These are phyloP conservation scores for Eucalyptus polyanthemos DNA, from an alignment of 345 rosid genomes.

Conservation along the genomic window DNA sequence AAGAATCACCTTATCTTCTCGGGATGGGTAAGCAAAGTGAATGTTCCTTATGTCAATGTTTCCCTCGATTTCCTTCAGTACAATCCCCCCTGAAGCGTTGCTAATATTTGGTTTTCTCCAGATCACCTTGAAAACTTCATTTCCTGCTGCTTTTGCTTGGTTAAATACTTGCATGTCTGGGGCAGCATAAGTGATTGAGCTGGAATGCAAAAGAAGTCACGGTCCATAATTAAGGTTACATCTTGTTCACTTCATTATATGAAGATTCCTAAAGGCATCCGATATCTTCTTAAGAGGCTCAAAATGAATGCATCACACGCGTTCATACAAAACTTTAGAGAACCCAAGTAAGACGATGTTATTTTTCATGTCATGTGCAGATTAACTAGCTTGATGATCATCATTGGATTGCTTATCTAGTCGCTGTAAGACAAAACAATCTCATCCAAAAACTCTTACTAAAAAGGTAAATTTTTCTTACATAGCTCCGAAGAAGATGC, in stretches of 20 bases:
- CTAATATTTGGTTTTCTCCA: conserved; percentile 25
- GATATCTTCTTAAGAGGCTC: not conserved
- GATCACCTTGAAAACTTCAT: conserved; percentile 39
- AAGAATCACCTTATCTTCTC: conserved; percentile 31
- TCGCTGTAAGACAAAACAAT: not conserved
- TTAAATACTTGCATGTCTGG: conserved; percentile 62
- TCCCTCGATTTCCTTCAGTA: conserved; percentile 16
- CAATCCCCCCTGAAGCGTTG: conserved; percentile 5
- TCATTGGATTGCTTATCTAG: not conserved
- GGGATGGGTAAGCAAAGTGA: conserved; percentile 46
- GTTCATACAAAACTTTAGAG: not conserved
- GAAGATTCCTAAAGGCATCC: not conserved
- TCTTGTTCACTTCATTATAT: not conserved
- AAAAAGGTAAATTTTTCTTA: conserved; percentile 5
- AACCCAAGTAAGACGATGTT: not conserved
- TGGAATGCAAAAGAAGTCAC: conserved; percentile 2
- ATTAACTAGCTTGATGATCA: not conserved
- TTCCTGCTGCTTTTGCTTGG: conserved; percentile 59
- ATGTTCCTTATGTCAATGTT: conserved; percentile 25
- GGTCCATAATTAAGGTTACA: not conserved
- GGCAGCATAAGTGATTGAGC: conserved; percentile 55
- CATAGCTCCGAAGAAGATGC: conserved; percentile 63
- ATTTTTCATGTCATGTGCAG: not conserved
- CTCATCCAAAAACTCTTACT: not conserved
- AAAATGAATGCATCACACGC: not conserved